These are phyloP conservation scores for Sinapis alba DNA, from an alignment of 441 rosid genomes.

Conservation along the genomic window DNA sequence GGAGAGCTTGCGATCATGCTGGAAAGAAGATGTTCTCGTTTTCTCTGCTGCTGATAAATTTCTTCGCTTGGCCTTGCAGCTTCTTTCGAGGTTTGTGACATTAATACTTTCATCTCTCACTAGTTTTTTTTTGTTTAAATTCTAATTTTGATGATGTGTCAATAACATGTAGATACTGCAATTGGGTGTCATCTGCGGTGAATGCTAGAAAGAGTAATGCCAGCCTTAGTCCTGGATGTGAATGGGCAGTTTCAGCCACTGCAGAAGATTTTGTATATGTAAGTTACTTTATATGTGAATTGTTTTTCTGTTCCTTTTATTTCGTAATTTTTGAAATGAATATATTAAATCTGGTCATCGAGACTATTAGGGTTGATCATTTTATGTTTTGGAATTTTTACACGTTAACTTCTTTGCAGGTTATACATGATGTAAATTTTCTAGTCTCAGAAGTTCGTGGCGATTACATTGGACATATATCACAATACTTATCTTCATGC, in stretches of 20 bases:
- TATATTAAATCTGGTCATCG: too few relatives aligned
- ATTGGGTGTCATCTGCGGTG: too few relatives aligned
- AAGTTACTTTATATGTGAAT: too few relatives aligned
- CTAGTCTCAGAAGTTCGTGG: slow-evolving; percentile 71
- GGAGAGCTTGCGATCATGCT: slow-evolving; percentile 86
- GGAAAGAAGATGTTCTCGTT: slow-evolving; percentile 92
- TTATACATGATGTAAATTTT: slow-evolving; percentile 76
- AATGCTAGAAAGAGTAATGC: too few relatives aligned
- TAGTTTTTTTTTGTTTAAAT: neutral
- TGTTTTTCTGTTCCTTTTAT: too few relatives aligned
- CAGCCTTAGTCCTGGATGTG: too few relatives aligned
- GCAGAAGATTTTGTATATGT: too few relatives aligned
- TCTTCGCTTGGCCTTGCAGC: slow-evolving; percentile 95
- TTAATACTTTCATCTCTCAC: neutral
- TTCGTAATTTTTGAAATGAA: too few relatives aligned
- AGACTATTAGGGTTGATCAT: too few relatives aligned
- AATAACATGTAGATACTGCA: too few relatives aligned
- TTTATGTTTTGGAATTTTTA: slow-evolving; percentile 37
- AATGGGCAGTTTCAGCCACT: too few relatives aligned
- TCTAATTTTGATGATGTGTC: too few relatives aligned
- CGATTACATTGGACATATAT: slow-evolving; percentile 63
- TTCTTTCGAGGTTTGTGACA: slow-evolving; percentile 74
- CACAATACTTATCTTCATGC: slow-evolving; percentile 68
- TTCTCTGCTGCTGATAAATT: slow-evolving; percentile 92
- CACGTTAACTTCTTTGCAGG: slow-evolving; percentile 56